Evolutionary conservation across 345 rosid species (phyloP), one percentile per base, ranked within the genome.

Genomic region (Alliaria petiolata): DNA sequence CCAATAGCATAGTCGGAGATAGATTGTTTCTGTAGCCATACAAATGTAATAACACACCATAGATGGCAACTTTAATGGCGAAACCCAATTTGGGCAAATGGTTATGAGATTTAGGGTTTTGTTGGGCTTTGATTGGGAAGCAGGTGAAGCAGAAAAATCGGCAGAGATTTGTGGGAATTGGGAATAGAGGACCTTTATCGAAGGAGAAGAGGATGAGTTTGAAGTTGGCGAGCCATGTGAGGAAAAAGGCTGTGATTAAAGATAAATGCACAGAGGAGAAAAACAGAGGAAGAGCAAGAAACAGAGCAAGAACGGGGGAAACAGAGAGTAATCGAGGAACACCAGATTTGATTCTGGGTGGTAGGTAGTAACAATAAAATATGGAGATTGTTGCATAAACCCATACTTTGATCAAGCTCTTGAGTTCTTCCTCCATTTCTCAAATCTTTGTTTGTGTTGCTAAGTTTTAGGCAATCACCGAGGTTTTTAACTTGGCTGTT

Each of bases 201-300:
- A 84, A 81, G 40, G 79, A 78, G 52, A 86, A 83, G 33, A 78
- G 84, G 1, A 80, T 69, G 28, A 86, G 84, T 75, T 81, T 84
- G 61, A 78, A 84, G 15, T 74, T 86, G 19, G 82, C 81, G 1
- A 81, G 52, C 84, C 82, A 84, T 17, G 83, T 16, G 11, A 81
- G 31, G 35, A 76, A 67, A 31, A 78, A 69, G 2, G 75, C 40
- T 1, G 58, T 53, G 58, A 14, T 14, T 53, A 3, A 51, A n/a
- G 20, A 35, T 9, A 69, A 57, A 10, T 63, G 62, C 34, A 66
- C 49, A 58, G 60, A 61, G 25, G 85, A 77, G 39, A 76, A 57
- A 39, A 2, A 36, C 22, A 72, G 39, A 67, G 85, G 86, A 45
- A 82, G 45, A 25, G 62, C 5, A 8, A 49, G 53, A 70, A 80